phyloP scores from a whole-genome alignment of 2,329 filamentous ascomycete species.

The Clarireedia hainanense region DNA sequence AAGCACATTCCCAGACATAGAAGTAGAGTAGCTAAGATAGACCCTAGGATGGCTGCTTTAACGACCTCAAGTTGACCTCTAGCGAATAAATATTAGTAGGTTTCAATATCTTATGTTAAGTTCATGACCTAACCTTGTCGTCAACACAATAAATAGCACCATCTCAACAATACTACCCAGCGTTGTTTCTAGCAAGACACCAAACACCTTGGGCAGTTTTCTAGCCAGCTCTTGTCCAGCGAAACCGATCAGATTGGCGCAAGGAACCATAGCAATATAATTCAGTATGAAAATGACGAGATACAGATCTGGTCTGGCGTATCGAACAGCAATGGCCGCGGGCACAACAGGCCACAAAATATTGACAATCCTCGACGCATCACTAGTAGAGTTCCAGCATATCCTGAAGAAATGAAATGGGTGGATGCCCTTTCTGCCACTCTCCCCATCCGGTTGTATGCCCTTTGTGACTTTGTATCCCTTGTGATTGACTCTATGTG shows the following conservation, averaged over 20 bases:
- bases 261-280: slow-evolving; percentile 71
- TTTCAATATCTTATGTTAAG: neutral
- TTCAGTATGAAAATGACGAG: slow-evolving; percentile 61
- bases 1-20: slow-evolving; percentile 77
- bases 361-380: slow-evolving; percentile 57
- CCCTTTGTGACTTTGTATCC: slow-evolving; percentile 27
- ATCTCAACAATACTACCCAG: slow-evolving; percentile 74
- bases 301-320: slow-evolving; percentile 46
- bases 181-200: slow-evolving; percentile 53
- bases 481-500: slow-evolving; percentile 14
- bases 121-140: slow-evolving; percentile 33
- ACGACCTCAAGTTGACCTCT: slow-evolving; percentile 57
- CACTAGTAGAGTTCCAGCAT: slow-evolving; percentile 55
- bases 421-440: slow-evolving; percentile 58
- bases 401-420: slow-evolving; percentile 56
- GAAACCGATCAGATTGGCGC: slow-evolving; percentile 69
- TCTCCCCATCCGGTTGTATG: slow-evolving; percentile 52
- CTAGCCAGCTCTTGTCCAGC: slow-evolving; percentile 63
- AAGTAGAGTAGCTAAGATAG: slow-evolving; percentile 73
- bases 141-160: slow-evolving; percentile 71
- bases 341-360: slow-evolving; percentile 70
- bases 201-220: slow-evolving; percentile 68
- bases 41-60: slow-evolving; percentile 75
- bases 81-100: neutral
- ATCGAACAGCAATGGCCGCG: slow-evolving; percentile 57